These are phyloP conservation scores for Nakazawaea ambrosiae DNA, from an alignment of 805 yeast genomes.

Conservation along the genomic window DNA sequence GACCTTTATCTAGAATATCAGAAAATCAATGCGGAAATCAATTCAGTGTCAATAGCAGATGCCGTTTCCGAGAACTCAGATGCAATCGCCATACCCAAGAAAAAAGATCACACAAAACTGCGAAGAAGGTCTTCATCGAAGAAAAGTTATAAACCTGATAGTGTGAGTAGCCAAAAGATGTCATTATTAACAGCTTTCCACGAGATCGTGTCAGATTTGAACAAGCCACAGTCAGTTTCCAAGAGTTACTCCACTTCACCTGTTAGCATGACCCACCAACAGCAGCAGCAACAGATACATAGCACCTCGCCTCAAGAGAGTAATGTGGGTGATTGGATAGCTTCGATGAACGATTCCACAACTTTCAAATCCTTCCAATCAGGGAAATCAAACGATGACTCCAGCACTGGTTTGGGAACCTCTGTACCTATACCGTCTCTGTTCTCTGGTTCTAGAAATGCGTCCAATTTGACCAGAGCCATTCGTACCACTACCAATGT, in stretches of 20 bases:
- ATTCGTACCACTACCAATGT: constrained; percentile 9
- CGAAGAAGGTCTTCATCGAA: constrained; percentile 13
- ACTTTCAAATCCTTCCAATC: constrained; percentile 8
- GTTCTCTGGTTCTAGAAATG: constrained; percentile 1
- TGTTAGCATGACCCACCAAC: not conserved
- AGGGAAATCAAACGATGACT: constrained; percentile 4
- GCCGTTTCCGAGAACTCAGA: too few species aligned
- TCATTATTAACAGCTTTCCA: constrained; percentile 28
- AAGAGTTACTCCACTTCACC: constrained; percentile 1
- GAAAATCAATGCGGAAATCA: not conserved
- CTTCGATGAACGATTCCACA: constrained; percentile 14
- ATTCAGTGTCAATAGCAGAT: too few species aligned
- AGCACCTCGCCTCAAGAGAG: constrained; percentile 10
- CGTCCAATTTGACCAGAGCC: constrained; percentile 6
- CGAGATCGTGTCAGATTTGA: constrained; percentile 25
- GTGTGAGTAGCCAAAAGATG: constrained; percentile 12
- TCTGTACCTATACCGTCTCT: too few species aligned
- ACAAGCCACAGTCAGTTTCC: constrained; percentile 9
- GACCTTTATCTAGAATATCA: constrained; percentile 15
- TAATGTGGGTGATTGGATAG: constrained; percentile 18
- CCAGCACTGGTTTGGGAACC: not conserved
- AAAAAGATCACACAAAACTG: constrained; percentile 2
- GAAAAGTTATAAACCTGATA: constrained; percentile 6
- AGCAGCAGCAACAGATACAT: too few species aligned
- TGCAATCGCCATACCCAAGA: constrained; percentile 7